Percentiles rank a stretch among this genome's conserved stretches.
phyloP scores from a whole-genome alignment of 2,329 filamentous ascomycete genomes.

The Thermothelomyces thermophilus region DNA sequence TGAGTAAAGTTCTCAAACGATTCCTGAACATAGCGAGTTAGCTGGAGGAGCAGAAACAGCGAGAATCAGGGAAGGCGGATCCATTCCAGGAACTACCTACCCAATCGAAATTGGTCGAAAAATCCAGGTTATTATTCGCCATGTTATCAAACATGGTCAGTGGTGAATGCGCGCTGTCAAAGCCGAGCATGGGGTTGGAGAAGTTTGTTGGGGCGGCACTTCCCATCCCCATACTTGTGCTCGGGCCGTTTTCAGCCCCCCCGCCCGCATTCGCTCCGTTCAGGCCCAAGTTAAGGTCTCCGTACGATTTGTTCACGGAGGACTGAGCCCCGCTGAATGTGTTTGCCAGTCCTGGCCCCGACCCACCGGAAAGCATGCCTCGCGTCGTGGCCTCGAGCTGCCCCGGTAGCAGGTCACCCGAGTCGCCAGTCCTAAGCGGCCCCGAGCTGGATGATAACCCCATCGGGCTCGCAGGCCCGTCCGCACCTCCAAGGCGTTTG shows the following conservation, averaged over 20 bases:
- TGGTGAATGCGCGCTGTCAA: constrained; percentile 38
- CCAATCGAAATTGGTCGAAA: constrained; percentile 52
- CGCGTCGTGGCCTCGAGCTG: constrained; percentile 38
- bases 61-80: too few species aligned
- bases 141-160: constrained; percentile 48
- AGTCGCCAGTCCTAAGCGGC: constrained; percentile 6
- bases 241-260: neutral
- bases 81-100: constrained; percentile 30
- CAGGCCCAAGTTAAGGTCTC: constrained; percentile 38
- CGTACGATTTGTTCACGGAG: constrained; percentile 37
- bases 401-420: constrained; percentile 31
- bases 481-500: constrained; percentile 37
- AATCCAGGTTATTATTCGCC: constrained; percentile 36
- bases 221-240: constrained; percentile 15
- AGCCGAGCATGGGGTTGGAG: constrained; percentile 29
- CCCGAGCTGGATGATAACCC: constrained; percentile 19
- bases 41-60: constrained; percentile 1
- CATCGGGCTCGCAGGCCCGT: constrained; percentile 9
- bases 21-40: constrained; percentile 34
- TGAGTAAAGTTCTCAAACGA: constrained; percentile 54
- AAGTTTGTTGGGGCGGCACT: constrained; percentile 35
- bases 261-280: neutral
- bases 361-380: constrained; percentile 36
- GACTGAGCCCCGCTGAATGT: constrained; percentile 30
- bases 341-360: constrained; percentile 29